Evolutionary conservation across 345 rosid genomes (phyloP), one percentile per base, ranked within the genome.

Genomic region (Garcia nutans): DNA sequence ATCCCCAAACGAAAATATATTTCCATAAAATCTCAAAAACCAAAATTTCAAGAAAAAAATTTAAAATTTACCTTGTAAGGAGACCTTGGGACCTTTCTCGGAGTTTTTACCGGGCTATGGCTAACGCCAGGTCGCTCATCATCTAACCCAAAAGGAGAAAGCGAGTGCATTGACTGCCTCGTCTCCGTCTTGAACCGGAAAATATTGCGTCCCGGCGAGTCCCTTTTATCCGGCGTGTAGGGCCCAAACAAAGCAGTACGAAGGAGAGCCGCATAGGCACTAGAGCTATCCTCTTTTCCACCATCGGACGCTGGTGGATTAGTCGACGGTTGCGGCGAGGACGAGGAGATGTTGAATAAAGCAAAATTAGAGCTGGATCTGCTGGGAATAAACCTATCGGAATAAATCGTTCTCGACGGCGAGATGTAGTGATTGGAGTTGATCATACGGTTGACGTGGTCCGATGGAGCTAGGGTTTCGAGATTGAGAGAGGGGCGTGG

Each of bases 371-470:
- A 96, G 71, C 89, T 88, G 59, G 98, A 91, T 90, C 97, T 91
- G 82, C 97, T 88, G 23, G 99, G 99, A 2, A 96, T 96, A 77
- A 96, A 96, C 85, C 98, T 86, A 70, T 93, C 98, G 64, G 97
- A 96, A 87, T 85, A 92, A 54, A 96, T 96, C 5, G 95, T 83
- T 49, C 89, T 85, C 17, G 97, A 96, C 19, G 98, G 98, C 6
- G 94, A 89, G 7, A 77, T 83, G 57, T 84, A 81, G 68, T 88
- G 92, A 74, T 82, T 84, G 59, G 90, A 85, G 75, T 96, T 95
- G 63, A 96, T 86, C 80, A 96, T 60, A 52, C 94, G 95, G 82
- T 77, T 85, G 73, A 93, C 86, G 79, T 88, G 94, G 23, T 76
- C 78, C 42, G 89, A 80, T 24, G 86, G 82, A 16, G 83, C 65